A percentile compares a stretch with the other conserved stretches of the same genome.
Evolutionary conservation across 768 basidiomycete genomes (phyloP).

Genomic region (Coprinopsis marcescibilis): DNA sequence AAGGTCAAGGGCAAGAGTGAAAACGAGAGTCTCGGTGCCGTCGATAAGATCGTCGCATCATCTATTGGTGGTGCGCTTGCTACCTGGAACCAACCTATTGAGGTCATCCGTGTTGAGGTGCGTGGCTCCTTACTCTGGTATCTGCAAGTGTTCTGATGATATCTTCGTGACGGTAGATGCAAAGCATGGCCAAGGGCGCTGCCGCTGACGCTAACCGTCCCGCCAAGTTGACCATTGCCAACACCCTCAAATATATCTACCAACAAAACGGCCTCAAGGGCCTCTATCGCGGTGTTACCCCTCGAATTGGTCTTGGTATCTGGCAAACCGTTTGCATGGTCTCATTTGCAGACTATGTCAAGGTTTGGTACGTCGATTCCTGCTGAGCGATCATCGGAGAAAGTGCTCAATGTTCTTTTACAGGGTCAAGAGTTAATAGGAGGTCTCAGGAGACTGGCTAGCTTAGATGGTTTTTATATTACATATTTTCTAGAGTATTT

Average conservation of each 20-base stretch:
- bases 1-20: constrained; percentile 75
- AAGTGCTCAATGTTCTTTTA: neutral
- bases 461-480: constrained; percentile 13
- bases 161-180: constrained; percentile 62
- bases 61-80: constrained; percentile 91
- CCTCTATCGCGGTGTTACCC: constrained; percentile 94
- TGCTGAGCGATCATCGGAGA: neutral
- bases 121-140: constrained; percentile 9
- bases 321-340: constrained; percentile 99
- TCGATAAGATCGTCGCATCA: constrained; percentile 87
- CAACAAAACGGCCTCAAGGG: constrained; percentile 94
- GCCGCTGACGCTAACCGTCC: constrained; percentile 74
- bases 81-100: constrained; percentile 99
- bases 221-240: constrained; percentile 85
- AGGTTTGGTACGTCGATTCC: constrained; percentile 53
- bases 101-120: constrained; percentile 95
- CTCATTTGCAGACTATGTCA: constrained; percentile 94
- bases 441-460: too few species aligned
- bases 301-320: constrained; percentile 91
- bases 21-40: constrained; percentile 61
- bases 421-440: constrained; percentile 19
- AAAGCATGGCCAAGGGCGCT: constrained; percentile 89
- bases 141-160: neutral
- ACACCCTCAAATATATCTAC: constrained; percentile 93
- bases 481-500: constrained; percentile 23